Percentiles rank a stretch among this genome's conserved stretches.
These are phyloP conservation scores for Ogataea haglerorum DNA, from an alignment of 805 yeast species.

Conservation along the genomic window DNA sequence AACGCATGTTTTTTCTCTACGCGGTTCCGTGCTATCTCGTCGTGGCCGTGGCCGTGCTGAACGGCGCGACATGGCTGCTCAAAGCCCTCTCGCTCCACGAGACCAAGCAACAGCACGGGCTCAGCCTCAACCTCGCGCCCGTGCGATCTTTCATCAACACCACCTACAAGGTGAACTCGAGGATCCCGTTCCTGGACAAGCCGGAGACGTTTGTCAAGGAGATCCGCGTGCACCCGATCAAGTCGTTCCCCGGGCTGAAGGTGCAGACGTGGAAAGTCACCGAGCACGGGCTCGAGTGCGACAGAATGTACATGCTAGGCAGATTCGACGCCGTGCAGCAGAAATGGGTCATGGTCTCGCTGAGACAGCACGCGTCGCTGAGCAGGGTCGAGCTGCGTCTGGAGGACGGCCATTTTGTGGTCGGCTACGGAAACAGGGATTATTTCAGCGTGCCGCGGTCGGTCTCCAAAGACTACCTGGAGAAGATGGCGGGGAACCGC, in stretches of 20 bases:
- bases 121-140: conserved; percentile 2
- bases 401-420: conserved; percentile 13
- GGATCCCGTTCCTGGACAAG: conserved; percentile 3
- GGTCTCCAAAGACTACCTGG: conserved; percentile 10
- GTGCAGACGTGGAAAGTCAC: conserved; percentile 22
- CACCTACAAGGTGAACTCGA: conserved; percentile 13
- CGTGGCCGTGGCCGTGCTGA: not conserved
- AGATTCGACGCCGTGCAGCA: conserved; percentile 10
- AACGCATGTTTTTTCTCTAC: not conserved
- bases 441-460: conserved; percentile 17
- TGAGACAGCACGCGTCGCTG: conserved; percentile 22
- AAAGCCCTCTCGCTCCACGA: conserved; percentile 12
- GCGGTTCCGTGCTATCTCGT: not conserved
- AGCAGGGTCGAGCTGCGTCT: conserved; percentile 10
- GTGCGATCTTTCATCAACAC: conserved; percentile 8
- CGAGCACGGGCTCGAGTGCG: conserved; percentile 24
- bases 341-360: conserved; percentile 19
- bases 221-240: conserved; percentile 24
- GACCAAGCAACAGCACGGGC: conserved; percentile 15
- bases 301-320: conserved; percentile 30
- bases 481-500: conserved; percentile 1
- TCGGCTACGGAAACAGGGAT: conserved; percentile 8
- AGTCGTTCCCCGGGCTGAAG: conserved; percentile 24
- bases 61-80: conserved; percentile 1
- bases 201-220: conserved; percentile 7